Conservation (phyloP, 129 eudicot species). For the Erigeron canadensis region DNA sequence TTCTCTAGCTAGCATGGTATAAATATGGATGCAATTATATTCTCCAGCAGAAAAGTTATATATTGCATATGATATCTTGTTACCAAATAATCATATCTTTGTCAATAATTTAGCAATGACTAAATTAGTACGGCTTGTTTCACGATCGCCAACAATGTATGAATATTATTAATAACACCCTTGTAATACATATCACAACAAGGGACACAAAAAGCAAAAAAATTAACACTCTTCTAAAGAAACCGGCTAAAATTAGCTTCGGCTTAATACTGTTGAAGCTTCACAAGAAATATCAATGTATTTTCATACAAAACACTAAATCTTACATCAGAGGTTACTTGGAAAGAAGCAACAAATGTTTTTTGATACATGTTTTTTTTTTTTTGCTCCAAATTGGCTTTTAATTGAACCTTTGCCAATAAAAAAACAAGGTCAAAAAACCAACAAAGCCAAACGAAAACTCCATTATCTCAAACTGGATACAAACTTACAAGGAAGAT, state of each 20-base stretch:
- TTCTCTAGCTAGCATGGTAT: no score
- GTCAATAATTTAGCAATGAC: no score
- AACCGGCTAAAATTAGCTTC: neutral
- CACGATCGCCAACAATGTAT: no score
- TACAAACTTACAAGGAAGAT: constrained; percentile 33
- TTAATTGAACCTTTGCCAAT: constrained; percentile 21
- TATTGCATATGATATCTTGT: no score
- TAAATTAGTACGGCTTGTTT: no score
- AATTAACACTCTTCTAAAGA: no score
- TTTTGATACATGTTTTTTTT: constrained; percentile 18
- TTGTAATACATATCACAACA: no score
- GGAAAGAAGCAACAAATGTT: constrained; percentile 14
- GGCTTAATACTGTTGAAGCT: neutral
- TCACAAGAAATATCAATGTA: constrained; percentile 6
- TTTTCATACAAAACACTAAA: constrained; percentile 14
- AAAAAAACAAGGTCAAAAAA: constrained; percentile 27
- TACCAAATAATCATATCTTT: no score
- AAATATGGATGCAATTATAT: no score
- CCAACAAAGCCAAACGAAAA: constrained; percentile 25
- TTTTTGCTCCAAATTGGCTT: constrained; percentile 13
- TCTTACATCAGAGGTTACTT: constrained; percentile 13
- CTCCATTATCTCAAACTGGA: constrained; percentile 16
- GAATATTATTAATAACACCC: no score
- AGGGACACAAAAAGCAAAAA: no score
- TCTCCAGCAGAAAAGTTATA: no score